Conservation (phyloP, 192 early-diverging fungal species). For the Martensiomyces pterosporus region DNA sequence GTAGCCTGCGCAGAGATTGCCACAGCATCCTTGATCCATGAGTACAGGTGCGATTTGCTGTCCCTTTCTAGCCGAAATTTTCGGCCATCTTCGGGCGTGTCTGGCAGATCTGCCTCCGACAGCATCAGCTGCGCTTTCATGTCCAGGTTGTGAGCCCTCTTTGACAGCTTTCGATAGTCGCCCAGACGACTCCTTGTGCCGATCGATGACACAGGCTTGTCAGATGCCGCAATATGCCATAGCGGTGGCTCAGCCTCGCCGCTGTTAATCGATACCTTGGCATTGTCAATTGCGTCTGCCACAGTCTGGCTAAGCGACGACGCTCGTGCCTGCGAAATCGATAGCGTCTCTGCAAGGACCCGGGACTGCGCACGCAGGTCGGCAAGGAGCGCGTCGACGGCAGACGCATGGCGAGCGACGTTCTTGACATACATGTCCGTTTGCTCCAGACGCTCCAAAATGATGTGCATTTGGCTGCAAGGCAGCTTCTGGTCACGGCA, state of each 20-base stretch:
- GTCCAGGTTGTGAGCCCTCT: not conserved
- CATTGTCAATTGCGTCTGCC: slow-evolving; percentile 2
- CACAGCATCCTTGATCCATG: not conserved
- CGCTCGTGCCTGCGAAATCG: slow-evolving; percentile 23
- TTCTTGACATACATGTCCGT: slow-evolving; percentile 20
- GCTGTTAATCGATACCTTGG: no score
- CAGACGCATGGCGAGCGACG: slow-evolving; percentile 18
- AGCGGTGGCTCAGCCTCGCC: slow-evolving; percentile 2
- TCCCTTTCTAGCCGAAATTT: not conserved
- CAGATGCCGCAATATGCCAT: not conserved
- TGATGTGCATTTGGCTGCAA: slow-evolving; percentile 11
- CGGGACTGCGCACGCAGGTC: slow-evolving; percentile 28
- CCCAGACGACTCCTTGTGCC: not conserved
- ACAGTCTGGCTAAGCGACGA: slow-evolving; percentile 11
- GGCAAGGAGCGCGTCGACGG: slow-evolving; percentile 12
- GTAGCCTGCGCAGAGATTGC: not conserved
- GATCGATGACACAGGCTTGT: slow-evolving; percentile 1
- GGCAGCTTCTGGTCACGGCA: slow-evolving; percentile 7
- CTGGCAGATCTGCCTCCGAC: not conserved
- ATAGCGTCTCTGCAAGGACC: slow-evolving; percentile 13
- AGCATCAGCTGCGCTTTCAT: not conserved
- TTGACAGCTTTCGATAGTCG: not conserved
- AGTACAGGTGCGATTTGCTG: not conserved
- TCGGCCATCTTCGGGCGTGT: not conserved
- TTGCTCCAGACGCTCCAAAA: slow-evolving; percentile 31